Evolutionary conservation across 192 early-diverging fungal species (phyloP), one percentile per base, ranked within the genome.

Genomic region (Coemansia sp.): DNA sequence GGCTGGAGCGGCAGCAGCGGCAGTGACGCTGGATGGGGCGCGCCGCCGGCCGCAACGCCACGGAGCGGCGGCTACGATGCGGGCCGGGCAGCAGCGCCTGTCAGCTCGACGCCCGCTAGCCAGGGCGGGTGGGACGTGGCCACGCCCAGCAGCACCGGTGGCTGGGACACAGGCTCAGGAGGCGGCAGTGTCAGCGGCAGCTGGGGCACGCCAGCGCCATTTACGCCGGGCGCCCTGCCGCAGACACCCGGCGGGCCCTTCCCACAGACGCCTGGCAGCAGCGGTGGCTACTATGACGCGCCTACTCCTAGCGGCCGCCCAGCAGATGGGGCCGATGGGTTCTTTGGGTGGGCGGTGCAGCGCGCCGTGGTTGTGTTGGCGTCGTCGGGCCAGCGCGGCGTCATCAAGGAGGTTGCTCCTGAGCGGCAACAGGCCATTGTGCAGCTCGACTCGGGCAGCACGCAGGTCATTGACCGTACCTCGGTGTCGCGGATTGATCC

Each of bases 401-500:
- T 77, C 16, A 57, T 81, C 50, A 60, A 71, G 31, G 83, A 82
- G 3, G 70, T 82, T 21, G 52, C 80, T n/a, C 70, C 70, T 3
- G 72, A 71, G 6, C 84, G 84, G 31, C 62, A 74, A 6, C 59
- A 70, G 21, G 81, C 85, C 12, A 79, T 83, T 50, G 43, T 69
- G 32, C 56, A 58, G 31, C 69, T 64, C 17, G 67, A 80, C 6
- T 66, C 74, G 8, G 84, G 82, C 44, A 62, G 62, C 21, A 69
- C 81, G 0, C 62, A 62, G 20, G 42, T 80, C 23, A 53, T 77
- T 40, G 72, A 79, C 34, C 64, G 69, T 18, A 23, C 57, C 12
- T 69, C 68, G 9, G 58, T 67, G 23, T 46, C 58, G 3, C 53
- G 60, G 5, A 30, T 58, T 15, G 60, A 75, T 6, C 68, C 64